Evolutionary conservation across 768 basidiomycete species (phyloP), one percentile per base, ranked within the genome.

Genomic region (Tricholoma sp.): DNA sequence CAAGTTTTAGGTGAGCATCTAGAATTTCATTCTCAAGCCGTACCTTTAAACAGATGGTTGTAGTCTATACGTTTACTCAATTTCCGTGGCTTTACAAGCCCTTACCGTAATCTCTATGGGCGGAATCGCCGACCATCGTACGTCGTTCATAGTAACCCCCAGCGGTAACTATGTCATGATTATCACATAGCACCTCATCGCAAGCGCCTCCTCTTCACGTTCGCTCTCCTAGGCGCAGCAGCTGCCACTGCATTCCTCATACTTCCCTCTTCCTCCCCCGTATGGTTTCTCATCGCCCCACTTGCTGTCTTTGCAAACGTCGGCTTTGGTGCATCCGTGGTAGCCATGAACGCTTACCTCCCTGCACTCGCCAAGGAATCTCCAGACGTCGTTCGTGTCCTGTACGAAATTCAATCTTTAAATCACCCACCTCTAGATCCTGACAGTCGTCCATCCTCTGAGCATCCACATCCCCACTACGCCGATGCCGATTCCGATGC

Each of bases 31-130:
- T 5, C 15, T 47, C 45, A 13, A 29, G 6, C 56, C 32, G 11
- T 1, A 3, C 4, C 15, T 24, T n/a, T 8, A 17, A 18, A 8
- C n/a, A 45, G 33, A 34, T 1, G 13, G 6, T 32, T 24, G 17
- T 32, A 95, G 94, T 63, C 76, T 99, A 34, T 94, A 96, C 66
- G 81, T 88, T 31, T 90, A 93, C 69, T 97, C 95, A 0, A 75
- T 85, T 12, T 92, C 91, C 0, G 95, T 98, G 1, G 88, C 88
- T 0, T 70, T 96, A 0, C 95, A 98, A 67, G 95, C 94, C 0
- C 64, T 98, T n/a, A 91, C 88, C 0, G 94, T 99, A 37, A 94
- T 99, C 54, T 94, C 95, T 5, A 90, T 97, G 79, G 92, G 93
- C 6, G 85, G 85, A 13, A 85, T 96, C 54, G 96, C 95, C 1